phyloP scores from a whole-genome alignment of 345 rosid genomes.

The Lagerstroemia speciosa region DNA sequence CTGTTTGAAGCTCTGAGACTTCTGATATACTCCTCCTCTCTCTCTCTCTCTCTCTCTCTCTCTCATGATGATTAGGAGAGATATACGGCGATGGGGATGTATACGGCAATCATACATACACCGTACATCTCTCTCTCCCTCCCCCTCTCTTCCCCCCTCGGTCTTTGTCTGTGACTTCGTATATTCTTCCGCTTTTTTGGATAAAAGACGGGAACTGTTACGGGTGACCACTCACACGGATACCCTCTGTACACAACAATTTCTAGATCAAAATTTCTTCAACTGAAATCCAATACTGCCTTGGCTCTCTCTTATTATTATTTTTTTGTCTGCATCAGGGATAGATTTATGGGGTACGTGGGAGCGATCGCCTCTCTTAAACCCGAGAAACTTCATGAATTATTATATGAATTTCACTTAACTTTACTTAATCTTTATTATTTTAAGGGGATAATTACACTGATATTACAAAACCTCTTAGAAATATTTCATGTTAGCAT shows the following conservation, averaged over 20 bases:
- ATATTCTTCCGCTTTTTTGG: neutral
- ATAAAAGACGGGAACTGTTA: neutral
- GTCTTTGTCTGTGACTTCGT: neutral
- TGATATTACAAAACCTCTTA: too few relatives aligned
- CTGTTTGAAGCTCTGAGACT: slow-evolving; percentile 20
- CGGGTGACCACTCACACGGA: neutral
- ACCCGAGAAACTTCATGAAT: too few relatives aligned
- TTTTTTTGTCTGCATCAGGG: too few relatives aligned
- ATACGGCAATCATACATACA: neutral
- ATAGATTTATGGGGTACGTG: too few relatives aligned
- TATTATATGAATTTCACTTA: too few relatives aligned
- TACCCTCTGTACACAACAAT: too few relatives aligned
- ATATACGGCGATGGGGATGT: neutral
- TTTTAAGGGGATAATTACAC: too few relatives aligned
- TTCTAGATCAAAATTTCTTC: too few relatives aligned
- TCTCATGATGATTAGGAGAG: slow-evolving; percentile 16
- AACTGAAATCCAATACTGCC: too few relatives aligned
- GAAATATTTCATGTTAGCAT: too few relatives aligned
- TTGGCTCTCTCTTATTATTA: neutral
- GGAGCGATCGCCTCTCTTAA: too few relatives aligned
- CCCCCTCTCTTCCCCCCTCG: neutral
- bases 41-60: slow-evolving; percentile 6
- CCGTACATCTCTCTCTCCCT: neutral
- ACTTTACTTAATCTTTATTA: too few relatives aligned
- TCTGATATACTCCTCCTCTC: slow-evolving; percentile 20